These are phyloP conservation scores for Xylariaceae sp. DNA, from an alignment of 2,329 filamentous ascomycete genomes.

Conservation along the genomic window DNA sequence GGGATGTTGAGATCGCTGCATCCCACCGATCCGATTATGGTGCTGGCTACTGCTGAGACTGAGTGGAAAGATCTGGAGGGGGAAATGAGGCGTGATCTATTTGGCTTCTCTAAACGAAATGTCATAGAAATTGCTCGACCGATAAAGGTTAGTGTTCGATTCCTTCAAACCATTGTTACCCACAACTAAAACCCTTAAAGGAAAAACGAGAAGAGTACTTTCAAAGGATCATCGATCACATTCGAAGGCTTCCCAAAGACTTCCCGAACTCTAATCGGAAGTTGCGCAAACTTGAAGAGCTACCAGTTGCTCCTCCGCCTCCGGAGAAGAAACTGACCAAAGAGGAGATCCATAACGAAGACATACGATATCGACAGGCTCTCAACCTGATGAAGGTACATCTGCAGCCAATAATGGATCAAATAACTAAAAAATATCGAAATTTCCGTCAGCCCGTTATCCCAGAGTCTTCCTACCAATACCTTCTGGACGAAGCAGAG, in stretches of 20 bases:
- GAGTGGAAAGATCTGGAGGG: slow-evolving; percentile 57
- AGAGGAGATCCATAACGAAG: slow-evolving; percentile 74
- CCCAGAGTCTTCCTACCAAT: slow-evolving; percentile 67
- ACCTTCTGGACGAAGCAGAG: slow-evolving; percentile 80
- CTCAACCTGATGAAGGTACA: slow-evolving; percentile 84
- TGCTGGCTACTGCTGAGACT: slow-evolving; percentile 80
- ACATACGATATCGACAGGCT: slow-evolving; percentile 76
- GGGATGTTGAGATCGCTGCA: slow-evolving; percentile 76
- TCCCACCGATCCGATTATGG: slow-evolving; percentile 84
- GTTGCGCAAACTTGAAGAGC: slow-evolving; percentile 72
- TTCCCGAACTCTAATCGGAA: slow-evolving; percentile 90
- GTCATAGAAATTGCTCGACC: slow-evolving; percentile 67
- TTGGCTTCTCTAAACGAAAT: slow-evolving; percentile 81
- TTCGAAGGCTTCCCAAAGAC: slow-evolving; percentile 74
- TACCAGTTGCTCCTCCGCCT: slow-evolving; percentile 71
- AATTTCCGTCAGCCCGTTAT: slow-evolving; percentile 82
- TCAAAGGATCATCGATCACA: slow-evolving; percentile 65
- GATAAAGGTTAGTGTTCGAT: slow-evolving; percentile 52
- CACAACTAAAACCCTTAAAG: no score
- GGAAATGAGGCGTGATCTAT: slow-evolving; percentile 70
- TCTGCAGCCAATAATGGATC: slow-evolving; percentile 94
- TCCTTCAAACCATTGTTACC: no score
- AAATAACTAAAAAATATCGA: slow-evolving; percentile 85
- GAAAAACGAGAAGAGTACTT: slow-evolving; percentile 76
- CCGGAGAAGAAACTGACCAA: slow-evolving; percentile 66